Base-by-base conservation (phyloP, 2,329 filamentous ascomycete species). In the Fusarium virguliforme region DNA sequence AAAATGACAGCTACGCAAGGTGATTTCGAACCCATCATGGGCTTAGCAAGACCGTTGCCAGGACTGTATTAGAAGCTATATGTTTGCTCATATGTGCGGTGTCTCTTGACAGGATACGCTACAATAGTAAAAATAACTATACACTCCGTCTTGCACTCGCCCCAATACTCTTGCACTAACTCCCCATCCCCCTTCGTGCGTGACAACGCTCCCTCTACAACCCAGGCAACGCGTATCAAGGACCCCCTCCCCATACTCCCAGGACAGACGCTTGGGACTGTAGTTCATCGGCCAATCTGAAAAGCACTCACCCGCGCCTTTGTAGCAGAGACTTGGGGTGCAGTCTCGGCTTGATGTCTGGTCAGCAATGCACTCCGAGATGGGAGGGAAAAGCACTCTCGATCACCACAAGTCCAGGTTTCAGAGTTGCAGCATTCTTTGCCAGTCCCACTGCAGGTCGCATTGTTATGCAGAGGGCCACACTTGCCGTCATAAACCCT, bases 301-400 rank as follows among this genome's bases (percentile, higher is more conserved):
- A 24, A 35, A 22, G 10, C 50, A 54, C 32, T 9, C 4, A 54
- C 50, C 50, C 2, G 50, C 50, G n/a, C 1, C 50, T 38, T 5
- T 38, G 34, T 54, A 54, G 50, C 50, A 54, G 22, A 54, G 32
- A 37, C 32, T 38, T 18, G 50, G 50, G 12, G 50, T 54, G 22
- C 50, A 54, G 50, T 54, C 50, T 24, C 50, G 50, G 22, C 50
- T 54, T 28, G 12, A 22, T 4, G 32, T 38, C 8, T 6, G 13
- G 13, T 54, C 13, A 54, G 51, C 13, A 12, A 8, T 37, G 34
- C 3, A 12, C n/a, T 3, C 24, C 13, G 10, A 10, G 30, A 24
- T 24, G 12, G 12, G 3, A 10, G 8, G 51, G 6, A 10, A 54
- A 26, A 34, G 8, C 18, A 54, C 51, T 35, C 51, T 38, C 51